Base-by-base conservation (phyloP, 75 land plant genomes). In the Selaginella moellendorffii region DNA sequence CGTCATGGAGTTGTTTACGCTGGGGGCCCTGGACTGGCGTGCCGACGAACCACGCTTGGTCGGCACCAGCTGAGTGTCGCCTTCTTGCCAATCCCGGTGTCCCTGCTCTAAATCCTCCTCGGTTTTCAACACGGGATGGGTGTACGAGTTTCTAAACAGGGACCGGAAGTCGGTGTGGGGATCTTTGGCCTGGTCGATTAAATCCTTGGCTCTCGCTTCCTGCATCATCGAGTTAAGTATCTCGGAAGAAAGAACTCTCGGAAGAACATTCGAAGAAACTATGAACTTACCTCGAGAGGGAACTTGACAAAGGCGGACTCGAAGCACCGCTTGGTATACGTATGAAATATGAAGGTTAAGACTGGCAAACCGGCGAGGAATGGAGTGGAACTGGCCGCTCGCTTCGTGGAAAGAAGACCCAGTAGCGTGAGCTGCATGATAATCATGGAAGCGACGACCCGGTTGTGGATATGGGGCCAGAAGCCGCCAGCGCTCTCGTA, bases 401-500 rank as follows among this genome's bases (percentile, higher is more conserved):
- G 53, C 63, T 79, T 85, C 28, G 82, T 71, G 5, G 82, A 76
- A 56, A 86, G 62, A 65, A 90, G 64, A 22, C 92, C 97, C 72
- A 90, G 72, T 0, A 87, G 67, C 1, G 86, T 65, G 63, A 90
- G 58, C 24, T 90, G 97, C 27, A 82, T 73, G 52, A 90, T 72
- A 0, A 90, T 62, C 66, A 84, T 56, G 18, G 79, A 71, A 17
- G 66, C 68, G 21, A 87, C 78, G 1, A 90, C 26, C 12, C 91
- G 71, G n/a, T 60, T 63, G 63, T 84, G 85, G 1, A 90, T 78
- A 72, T 76, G 78, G 29, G 97, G 97, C 97, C 97, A 90, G 61
- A 80, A 90, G 28, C 83, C 74, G 1, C 81, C 97, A n/a, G 76
- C 97, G 63, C 92, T 90, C 64, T 90, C 97, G 31, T 90, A 90